These are phyloP conservation scores for Roridomyces roridus DNA, from an alignment of 768 basidiomycete species.

Conservation along the genomic window DNA sequence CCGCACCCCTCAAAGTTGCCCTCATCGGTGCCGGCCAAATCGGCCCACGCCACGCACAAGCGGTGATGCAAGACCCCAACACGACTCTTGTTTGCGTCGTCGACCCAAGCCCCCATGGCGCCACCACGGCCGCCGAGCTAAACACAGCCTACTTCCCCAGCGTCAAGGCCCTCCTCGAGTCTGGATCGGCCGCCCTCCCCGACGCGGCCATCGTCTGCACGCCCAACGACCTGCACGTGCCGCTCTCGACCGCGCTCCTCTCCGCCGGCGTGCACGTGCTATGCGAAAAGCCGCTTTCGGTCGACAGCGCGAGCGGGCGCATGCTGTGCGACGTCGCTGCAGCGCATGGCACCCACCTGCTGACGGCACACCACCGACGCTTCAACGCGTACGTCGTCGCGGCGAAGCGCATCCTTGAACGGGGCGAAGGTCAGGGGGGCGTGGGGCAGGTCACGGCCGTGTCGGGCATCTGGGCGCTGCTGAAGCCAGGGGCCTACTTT, in stretches of 20 bases:
- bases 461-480: constrained; percentile 8
- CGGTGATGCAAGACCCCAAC: neutral
- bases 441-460: neutral
- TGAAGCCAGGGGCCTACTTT: neutral
- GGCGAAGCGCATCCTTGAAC: neutral
- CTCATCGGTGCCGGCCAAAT: too few relatives aligned
- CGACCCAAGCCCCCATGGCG: constrained; percentile 3
- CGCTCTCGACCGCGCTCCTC: constrained; percentile 3
- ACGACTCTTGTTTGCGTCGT: constrained; percentile 3
- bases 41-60: constrained; percentile 9
- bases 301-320: neutral
- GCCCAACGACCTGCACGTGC: constrained; percentile 15
- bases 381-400: constrained; percentile 13
- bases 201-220: constrained; percentile 17
- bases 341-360: neutral
- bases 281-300: constrained; percentile 12
- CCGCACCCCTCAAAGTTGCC: too few relatives aligned
- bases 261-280: constrained; percentile 5
- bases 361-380: constrained; percentile 14
- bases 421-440: neutral
- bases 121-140: neutral
- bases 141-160: neutral
- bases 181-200: neutral
- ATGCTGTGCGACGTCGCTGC: neutral
- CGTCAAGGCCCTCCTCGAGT: neutral